Percentiles rank a stretch among this genome's conserved stretches.
phyloP scores from a whole-genome alignment of 495 filamentous ascomycete genomes.

The Cladorrhinum samala region DNA sequence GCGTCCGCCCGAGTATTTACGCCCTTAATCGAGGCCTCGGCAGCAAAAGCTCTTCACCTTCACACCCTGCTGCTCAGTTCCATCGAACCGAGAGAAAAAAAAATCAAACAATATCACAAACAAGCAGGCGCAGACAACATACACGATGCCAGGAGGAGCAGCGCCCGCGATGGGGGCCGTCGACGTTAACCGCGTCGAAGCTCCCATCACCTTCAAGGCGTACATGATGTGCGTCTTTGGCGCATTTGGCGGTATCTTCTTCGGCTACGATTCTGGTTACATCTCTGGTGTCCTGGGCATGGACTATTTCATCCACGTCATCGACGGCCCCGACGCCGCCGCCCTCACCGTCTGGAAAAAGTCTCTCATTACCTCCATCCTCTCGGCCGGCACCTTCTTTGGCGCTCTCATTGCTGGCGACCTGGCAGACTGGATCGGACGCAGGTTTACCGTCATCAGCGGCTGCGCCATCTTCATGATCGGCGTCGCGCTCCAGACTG shows the following conservation, averaged over 20 bases:
- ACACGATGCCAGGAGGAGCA: constrained; percentile 18
- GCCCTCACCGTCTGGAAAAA: constrained; percentile 35
- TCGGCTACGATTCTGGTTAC: constrained; percentile 59
- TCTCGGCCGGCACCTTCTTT: constrained; percentile 55
- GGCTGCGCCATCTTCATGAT: constrained; percentile 59
- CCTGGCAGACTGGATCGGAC: constrained; percentile 61
- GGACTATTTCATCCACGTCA: constrained; percentile 47
- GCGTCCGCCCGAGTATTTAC: too few relatives aligned
- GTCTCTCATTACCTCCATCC: constrained; percentile 67
- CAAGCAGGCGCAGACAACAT: background rate
- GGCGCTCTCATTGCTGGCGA: constrained; percentile 65
- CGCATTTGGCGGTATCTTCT: constrained; percentile 62
- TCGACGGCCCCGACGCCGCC: constrained; percentile 30
- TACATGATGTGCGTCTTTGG: constrained; percentile 65
- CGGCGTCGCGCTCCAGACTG: constrained; percentile 57
- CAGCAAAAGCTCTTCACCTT: too few relatives aligned
- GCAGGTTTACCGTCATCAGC: constrained; percentile 58
- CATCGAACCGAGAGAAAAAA: too few relatives aligned
- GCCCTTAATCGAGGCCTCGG: too few relatives aligned
- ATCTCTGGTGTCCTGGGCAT: constrained; percentile 56
- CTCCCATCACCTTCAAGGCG: constrained; percentile 57
- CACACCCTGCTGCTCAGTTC: too few relatives aligned
- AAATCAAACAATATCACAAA: too few relatives aligned
- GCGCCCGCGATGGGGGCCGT: constrained; percentile 14
- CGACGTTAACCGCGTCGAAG: constrained; percentile 49